Percentiles rank a stretch among this genome's conserved stretches.
Evolutionary conservation across 2,329 filamentous ascomycete species (phyloP).

Genomic region (Aspergillus bombycis): DNA sequence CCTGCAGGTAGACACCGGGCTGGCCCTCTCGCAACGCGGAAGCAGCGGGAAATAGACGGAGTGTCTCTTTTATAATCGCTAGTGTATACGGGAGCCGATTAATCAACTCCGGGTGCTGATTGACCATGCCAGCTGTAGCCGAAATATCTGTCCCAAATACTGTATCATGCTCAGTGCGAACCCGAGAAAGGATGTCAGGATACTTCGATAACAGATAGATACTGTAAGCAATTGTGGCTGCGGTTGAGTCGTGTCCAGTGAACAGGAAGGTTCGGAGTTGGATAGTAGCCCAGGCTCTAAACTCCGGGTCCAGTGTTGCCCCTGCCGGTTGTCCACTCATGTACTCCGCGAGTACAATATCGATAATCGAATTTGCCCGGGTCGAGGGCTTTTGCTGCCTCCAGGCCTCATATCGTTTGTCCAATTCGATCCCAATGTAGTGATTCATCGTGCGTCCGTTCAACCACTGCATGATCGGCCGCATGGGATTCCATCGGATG

Average conservation of each 20-base stretch:
- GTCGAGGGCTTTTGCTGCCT: neutral
- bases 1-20: slow-evolving; percentile 12
- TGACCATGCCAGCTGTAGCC: slow-evolving; percentile 43
- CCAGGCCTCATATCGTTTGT: neutral
- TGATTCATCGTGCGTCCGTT: neutral
- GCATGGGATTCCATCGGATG: neutral
- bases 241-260: neutral
- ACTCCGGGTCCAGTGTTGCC: neutral
- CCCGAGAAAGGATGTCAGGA: slow-evolving; percentile 35
- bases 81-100: slow-evolving; percentile 57
- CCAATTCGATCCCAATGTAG: neutral
- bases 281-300: neutral
- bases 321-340: neutral
- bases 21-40: slow-evolving; percentile 20
- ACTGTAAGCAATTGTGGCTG: neutral
- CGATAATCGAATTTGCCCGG: neutral
- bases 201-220: slow-evolving; percentile 20
- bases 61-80: slow-evolving; percentile 58
- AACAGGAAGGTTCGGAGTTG: neutral
- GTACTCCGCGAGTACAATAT: neutral
- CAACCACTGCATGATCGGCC: neutral
- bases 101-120: slow-evolving; percentile 48
- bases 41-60: slow-evolving; percentile 53
- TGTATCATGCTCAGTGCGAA: slow-evolving; percentile 55
- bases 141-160: slow-evolving; percentile 52